Conservation (phyloP, 208 protist species). For the Jaenimonas drosophilae region DNA sequence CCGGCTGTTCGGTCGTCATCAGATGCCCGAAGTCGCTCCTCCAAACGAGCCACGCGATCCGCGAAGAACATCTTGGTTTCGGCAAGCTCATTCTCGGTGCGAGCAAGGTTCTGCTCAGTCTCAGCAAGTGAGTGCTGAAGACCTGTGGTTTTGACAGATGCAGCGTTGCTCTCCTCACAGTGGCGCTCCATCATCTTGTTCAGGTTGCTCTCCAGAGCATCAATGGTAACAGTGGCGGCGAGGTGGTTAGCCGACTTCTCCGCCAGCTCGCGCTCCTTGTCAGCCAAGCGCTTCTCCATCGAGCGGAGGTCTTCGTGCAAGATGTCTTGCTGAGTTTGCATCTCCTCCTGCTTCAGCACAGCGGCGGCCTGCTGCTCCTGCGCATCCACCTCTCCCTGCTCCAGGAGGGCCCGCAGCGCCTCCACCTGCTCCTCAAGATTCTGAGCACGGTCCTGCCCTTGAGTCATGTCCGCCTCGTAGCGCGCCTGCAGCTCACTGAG, state of each 20-base stretch:
- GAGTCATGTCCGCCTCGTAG: neutral
- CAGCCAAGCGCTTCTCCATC: too few species aligned
- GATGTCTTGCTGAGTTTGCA: too few species aligned
- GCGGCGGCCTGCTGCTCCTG: neutral
- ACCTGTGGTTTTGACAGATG: neutral
- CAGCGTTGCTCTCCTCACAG: too few species aligned
- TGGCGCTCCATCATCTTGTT: too few species aligned
- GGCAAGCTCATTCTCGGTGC: constrained; percentile 3
- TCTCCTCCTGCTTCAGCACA: constrained; percentile 7
- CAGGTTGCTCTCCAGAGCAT: too few species aligned
- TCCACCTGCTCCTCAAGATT: constrained; percentile 4
- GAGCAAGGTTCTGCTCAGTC: constrained; percentile 11
- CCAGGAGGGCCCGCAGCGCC: constrained; percentile 4
- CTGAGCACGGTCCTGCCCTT: neutral
- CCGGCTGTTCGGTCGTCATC: too few species aligned
- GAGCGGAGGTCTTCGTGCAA: too few species aligned
- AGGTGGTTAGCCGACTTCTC: constrained; percentile 2
- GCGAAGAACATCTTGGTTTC: constrained; percentile 6
- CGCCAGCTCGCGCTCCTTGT: neutral
- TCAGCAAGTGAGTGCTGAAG: neutral
- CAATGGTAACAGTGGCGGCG: too few species aligned
- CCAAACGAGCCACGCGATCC: too few species aligned
- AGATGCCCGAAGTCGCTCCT: too few species aligned
- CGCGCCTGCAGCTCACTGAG: constrained; percentile 7
- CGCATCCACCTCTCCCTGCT: neutral